Conservation (phyloP, 2,329 filamentous ascomycete genomes). For the Beauveria rudraprayagi region DNA sequence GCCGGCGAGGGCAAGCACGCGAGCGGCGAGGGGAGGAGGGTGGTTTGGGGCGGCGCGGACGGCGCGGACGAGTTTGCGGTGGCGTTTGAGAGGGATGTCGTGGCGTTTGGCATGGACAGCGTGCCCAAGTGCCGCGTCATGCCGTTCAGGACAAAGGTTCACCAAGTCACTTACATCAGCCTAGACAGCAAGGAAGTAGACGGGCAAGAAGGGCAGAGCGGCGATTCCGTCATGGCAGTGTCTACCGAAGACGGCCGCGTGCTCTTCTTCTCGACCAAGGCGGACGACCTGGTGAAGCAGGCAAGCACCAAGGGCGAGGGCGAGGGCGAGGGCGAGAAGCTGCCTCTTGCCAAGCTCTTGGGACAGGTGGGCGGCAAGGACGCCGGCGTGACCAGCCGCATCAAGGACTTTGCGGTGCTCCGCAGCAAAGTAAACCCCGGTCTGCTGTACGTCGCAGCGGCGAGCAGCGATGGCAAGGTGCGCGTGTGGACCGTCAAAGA, state of each 20-base stretch:
- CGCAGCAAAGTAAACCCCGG: conserved; percentile 30
- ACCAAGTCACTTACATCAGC: conserved; percentile 67
- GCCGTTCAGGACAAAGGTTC: conserved; percentile 68
- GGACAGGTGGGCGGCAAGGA: conserved; percentile 72
- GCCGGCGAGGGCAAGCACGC: conserved; percentile 69
- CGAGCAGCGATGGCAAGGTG: conserved; percentile 79
- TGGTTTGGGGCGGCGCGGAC: conserved; percentile 69
- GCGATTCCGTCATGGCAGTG: conserved; percentile 54
- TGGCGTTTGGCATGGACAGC: conserved; percentile 85
- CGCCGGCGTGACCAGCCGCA: conserved; percentile 57
- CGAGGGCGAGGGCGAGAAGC: conserved; percentile 20
- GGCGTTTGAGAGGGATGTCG: conserved; percentile 74
- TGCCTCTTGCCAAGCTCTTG: conserved; percentile 56
- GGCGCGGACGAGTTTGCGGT: conserved; percentile 78
- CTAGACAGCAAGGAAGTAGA: conserved; percentile 19
- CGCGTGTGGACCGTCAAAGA: conserved; percentile 60
- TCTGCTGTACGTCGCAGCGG: conserved; percentile 56
- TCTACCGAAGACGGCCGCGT: conserved; percentile 88
- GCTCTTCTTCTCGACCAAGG: conserved; percentile 68
- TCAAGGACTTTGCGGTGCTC: conserved; percentile 82
- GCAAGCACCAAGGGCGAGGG: conserved; percentile 27
- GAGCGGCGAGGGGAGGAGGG: conserved; percentile 72
- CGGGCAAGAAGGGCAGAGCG: not conserved
- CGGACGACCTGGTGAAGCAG: conserved; percentile 33
- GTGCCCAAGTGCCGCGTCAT: conserved; percentile 68